Evolutionary conservation across 1,139 yeast species (phyloP).

Genomic region (Dujonia santamariae): DNA sequence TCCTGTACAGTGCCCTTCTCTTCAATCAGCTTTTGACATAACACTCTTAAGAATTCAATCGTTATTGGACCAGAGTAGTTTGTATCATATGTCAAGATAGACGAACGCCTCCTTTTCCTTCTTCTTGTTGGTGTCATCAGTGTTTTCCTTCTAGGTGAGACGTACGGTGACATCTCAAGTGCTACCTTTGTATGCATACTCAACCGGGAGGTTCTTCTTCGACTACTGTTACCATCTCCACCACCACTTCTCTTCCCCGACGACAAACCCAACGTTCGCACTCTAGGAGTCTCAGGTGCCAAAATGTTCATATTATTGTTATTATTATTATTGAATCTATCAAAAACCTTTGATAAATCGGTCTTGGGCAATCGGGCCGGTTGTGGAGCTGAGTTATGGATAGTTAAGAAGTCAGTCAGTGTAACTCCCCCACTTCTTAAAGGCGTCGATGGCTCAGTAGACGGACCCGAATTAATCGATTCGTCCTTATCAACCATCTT

Average conservation of each 20-base stretch:
- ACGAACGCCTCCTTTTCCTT: slow-evolving; percentile 28
- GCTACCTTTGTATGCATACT: slow-evolving; percentile 5
- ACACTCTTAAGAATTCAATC: slow-evolving; percentile 33
- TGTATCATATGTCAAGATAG: slow-evolving; percentile 28
- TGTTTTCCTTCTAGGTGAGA: slow-evolving; percentile 7
- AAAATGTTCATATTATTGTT: neutral
- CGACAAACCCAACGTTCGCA: no score
- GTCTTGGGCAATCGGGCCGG: slow-evolving; percentile 8
- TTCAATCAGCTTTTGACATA: slow-evolving; percentile 31
- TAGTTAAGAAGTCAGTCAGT: slow-evolving; percentile 1
- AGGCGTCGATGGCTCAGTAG: slow-evolving; percentile 34
- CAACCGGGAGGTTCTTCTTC: neutral
- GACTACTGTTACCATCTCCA: neutral
- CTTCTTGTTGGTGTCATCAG: slow-evolving; percentile 12
- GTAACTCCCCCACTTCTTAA: slow-evolving; percentile 11
- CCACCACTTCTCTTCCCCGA: no score
- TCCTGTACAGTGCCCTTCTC: slow-evolving; percentile 15
- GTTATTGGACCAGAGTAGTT: slow-evolving; percentile 40
- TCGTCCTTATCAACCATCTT: no score
- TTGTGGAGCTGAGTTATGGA: slow-evolving; percentile 2
- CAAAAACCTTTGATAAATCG: slow-evolving; percentile 5
- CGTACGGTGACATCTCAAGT: slow-evolving; percentile 8
- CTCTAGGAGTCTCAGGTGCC: no score
- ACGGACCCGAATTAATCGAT: no score
- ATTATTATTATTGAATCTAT: neutral